Evolutionary conservation across 202 grass and related monocot species (phyloP).

Genomic region (Hordeum pubiflorum): DNA sequence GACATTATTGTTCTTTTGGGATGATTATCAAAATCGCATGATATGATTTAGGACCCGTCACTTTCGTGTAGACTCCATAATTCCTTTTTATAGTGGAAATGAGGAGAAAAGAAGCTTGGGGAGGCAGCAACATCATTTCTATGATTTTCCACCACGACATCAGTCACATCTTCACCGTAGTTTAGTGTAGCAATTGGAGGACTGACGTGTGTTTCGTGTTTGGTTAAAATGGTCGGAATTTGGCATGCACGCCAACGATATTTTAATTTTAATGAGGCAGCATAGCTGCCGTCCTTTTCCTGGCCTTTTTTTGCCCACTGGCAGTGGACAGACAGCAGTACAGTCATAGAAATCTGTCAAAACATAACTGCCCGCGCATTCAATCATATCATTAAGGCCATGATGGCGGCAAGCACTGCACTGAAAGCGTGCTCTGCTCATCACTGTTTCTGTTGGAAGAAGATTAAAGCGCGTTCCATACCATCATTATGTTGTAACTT

Average conservation of each 20-base stretch:
- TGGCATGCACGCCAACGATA: neutral
- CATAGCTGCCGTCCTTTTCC: neutral
- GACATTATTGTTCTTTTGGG: too few relatives aligned
- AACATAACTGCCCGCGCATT: neutral
- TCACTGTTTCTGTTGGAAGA: constrained; percentile 14
- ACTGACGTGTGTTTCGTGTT: neutral
- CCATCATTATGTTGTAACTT: constrained; percentile 32
- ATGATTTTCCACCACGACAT: too few relatives aligned
- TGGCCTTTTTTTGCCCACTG: neutral
- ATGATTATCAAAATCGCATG: too few relatives aligned
- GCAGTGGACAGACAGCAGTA: neutral
- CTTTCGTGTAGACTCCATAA: too few relatives aligned
- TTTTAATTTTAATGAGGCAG: too few relatives aligned
- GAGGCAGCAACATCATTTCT: too few relatives aligned
- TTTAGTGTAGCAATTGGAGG: too few relatives aligned
- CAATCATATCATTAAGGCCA: constrained; percentile 18
- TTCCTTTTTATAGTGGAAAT: too few relatives aligned
- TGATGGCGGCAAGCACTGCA: neutral
- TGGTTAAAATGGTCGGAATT: neutral
- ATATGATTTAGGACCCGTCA: too few relatives aligned
- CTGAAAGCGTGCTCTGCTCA: constrained; percentile 8
- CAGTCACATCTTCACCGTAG: too few relatives aligned
- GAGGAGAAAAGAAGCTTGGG: too few relatives aligned
- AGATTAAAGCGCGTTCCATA: constrained; percentile 47
- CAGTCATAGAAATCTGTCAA: constrained; percentile 8